phyloP scores from a whole-genome alignment of 345 rosid species.

The Corchorus olitorius region DNA sequence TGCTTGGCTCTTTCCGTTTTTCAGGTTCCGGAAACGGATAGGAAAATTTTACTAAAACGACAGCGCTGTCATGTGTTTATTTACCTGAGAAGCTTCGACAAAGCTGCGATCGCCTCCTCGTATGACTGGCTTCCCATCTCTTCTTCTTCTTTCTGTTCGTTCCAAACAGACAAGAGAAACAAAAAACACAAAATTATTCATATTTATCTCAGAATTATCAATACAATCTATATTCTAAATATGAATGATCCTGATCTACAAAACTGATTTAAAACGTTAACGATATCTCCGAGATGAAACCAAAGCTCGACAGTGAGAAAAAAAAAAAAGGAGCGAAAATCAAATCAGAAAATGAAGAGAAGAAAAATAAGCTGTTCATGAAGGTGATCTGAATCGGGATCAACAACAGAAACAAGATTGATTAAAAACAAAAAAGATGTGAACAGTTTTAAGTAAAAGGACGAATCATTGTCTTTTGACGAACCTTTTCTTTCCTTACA shows the following conservation, averaged over 20 bases:
- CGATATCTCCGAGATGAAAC: not conserved
- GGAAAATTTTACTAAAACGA: not conserved
- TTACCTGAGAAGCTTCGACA: conserved; percentile 84
- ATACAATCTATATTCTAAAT: not conserved
- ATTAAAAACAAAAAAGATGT: conserved; percentile 1
- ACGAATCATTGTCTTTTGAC: not conserved
- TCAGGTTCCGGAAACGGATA: not conserved
- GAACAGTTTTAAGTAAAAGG: not conserved
- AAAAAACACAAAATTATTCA: too few species aligned
- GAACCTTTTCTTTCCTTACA: not conserved
- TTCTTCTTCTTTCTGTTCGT: conserved; percentile 34
- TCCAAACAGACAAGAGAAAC: not conserved
- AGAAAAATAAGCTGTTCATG: not conserved
- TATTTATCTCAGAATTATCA: not conserved
- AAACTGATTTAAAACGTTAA: not conserved
- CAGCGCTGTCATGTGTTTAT: not conserved
- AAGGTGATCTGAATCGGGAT: conserved; percentile 24
- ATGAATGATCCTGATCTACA: not conserved
- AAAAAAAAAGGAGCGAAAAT: not conserved
- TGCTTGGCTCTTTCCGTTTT: not conserved
- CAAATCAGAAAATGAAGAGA: not conserved
- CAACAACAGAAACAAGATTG: not conserved
- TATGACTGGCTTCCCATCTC: conserved; percentile 67
- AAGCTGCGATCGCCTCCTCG: conserved; percentile 77
- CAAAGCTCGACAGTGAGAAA: not conserved